Conservation (phyloP, 345 rosid genomes). For the Ceriops zippeliana region DNA sequence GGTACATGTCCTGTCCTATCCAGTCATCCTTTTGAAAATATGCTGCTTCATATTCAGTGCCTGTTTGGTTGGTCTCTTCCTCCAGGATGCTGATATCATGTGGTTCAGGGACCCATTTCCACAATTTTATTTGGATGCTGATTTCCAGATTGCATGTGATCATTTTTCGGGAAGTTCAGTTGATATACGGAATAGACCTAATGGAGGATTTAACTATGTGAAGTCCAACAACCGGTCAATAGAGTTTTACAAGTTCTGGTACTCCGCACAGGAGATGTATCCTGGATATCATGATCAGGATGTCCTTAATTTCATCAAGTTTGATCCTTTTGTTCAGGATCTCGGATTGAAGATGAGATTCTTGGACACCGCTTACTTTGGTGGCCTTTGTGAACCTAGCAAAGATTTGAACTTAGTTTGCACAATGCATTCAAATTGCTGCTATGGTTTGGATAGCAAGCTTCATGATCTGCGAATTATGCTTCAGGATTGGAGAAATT, state of each 20-base stretch:
- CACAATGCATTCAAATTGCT: constrained; percentile 92
- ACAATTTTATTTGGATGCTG: constrained; percentile 55
- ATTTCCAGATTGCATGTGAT: constrained; percentile 88
- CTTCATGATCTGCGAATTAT: constrained; percentile 68
- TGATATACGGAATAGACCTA: constrained; percentile 53
- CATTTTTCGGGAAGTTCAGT: constrained; percentile 49
- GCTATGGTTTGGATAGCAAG: constrained; percentile 72
- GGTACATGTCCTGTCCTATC: too few species aligned
- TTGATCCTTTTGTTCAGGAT: constrained; percentile 35
- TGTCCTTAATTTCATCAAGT: constrained; percentile 65
- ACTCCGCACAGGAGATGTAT: constrained; percentile 48
- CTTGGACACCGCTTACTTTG: constrained; percentile 67
- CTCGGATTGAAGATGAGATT: constrained; percentile 64
- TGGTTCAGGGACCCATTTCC: constrained; percentile 88
- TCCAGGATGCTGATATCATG: constrained; percentile 93
- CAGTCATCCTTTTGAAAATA: too few species aligned
- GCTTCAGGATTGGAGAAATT: constrained; percentile 75
- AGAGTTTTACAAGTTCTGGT: constrained; percentile 77
- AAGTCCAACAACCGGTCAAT: constrained; percentile 70
- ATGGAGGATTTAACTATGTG: constrained; percentile 72
- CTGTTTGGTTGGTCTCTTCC: constrained; percentile 10
- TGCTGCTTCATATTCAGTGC: constrained; percentile 11
- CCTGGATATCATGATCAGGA: constrained; percentile 76
- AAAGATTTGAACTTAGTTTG: constrained; percentile 63
- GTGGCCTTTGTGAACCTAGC: constrained; percentile 88